Conservation (phyloP, 768 basidiomycete species). For the Termitomyces sp. region DNA sequence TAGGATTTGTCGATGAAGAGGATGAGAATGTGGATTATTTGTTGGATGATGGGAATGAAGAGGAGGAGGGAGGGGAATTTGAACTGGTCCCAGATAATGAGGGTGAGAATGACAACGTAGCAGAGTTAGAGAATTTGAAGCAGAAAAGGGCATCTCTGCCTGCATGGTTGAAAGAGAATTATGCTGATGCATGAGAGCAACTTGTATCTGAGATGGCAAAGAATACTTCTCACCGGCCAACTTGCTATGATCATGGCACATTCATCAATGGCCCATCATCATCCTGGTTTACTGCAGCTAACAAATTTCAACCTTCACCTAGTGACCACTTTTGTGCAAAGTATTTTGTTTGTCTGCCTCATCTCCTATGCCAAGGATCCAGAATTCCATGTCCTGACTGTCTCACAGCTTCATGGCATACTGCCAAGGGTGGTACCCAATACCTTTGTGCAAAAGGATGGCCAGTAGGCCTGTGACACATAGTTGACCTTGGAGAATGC, state of each 20-base stretch:
- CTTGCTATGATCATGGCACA: not conserved
- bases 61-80: not conserved
- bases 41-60: not conserved
- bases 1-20: not conserved
- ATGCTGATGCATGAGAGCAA: not conserved
- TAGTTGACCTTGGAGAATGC: conserved; percentile 11
- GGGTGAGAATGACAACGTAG: not conserved
- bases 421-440: not conserved
- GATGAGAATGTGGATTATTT: not conserved
- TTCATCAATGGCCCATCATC: not conserved
- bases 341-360: conserved; percentile 16
- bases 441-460: not conserved
- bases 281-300: not conserved
- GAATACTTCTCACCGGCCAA: not conserved
- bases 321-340: conserved; percentile 4
- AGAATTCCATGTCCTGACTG: conserved; percentile 14
- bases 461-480: conserved; percentile 6
- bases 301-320: conserved; percentile 1
- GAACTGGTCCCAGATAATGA: conserved; percentile 2
- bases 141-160: not conserved
- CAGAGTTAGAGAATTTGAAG: not conserved
- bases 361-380: conserved; percentile 5
- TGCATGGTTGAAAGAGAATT: not conserved
- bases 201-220: not conserved
- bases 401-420: not conserved